Percentiles rank a stretch among this genome's conserved stretches.
Conservation (phyloP, 306 rosid species). For the Medicago ruthenica region DNA sequence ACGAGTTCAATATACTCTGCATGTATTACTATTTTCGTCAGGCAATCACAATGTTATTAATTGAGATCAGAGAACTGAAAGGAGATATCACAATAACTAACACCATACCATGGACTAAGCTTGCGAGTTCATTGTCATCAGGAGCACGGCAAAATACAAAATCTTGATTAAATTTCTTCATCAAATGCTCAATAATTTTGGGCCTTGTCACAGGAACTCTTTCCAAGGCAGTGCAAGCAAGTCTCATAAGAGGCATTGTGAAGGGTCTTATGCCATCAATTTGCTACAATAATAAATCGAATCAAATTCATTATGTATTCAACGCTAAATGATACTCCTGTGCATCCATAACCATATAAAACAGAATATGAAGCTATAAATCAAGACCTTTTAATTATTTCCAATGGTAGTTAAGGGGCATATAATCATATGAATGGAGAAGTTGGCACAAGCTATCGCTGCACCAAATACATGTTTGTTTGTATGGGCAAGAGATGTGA, state of each 20-base stretch:
- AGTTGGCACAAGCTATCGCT: not conserved
- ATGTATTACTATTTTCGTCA: conserved; percentile 10
- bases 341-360: conserved; percentile 26
- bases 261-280: conserved; percentile 93
- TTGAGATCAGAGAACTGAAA: not conserved
- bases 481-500: not conserved
- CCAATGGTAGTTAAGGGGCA: not conserved
- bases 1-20: conserved; percentile 12
- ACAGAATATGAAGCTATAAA: conserved; percentile 24
- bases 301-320: conserved; percentile 32
- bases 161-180: conserved; percentile 84
- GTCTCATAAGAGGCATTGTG: conserved; percentile 94
- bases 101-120: conserved; percentile 68
- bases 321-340: conserved; percentile 14
- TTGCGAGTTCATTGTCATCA: conserved; percentile 66
- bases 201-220: conserved; percentile 87
- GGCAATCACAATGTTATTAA: conserved; percentile 8
- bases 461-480: not conserved
- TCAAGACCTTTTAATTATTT: not conserved
- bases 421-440: no score
- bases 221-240: conserved; percentile 93
- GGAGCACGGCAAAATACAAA: conserved; percentile 91
- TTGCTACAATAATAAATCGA: conserved; percentile 60
- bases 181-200: conserved; percentile 75
- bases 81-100: conserved; percentile 25